A percentile compares a stretch with the other conserved stretches of the same genome.
Conservation (phyloP, 768 basidiomycete genomes). For the Cyclocybe aegerita region DNA sequence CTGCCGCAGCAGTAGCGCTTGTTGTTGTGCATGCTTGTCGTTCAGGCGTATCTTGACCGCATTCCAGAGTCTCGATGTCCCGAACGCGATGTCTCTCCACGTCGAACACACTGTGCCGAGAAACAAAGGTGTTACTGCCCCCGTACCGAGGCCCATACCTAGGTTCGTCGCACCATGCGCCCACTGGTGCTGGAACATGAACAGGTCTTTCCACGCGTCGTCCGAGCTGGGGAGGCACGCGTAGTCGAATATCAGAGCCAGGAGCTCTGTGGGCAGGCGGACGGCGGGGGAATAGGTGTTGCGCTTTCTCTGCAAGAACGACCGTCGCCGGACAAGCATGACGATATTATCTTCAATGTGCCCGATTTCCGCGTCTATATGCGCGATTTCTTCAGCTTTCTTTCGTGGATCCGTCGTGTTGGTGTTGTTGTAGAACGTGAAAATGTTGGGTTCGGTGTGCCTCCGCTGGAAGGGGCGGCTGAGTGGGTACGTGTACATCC, state of each 20-base stretch:
- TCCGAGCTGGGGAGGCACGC: constrained; percentile 10
- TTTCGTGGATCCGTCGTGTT: not conserved
- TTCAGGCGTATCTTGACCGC: constrained; percentile 13
- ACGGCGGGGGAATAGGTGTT: constrained; percentile 17
- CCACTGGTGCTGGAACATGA: too few relatives aligned
- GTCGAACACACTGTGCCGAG: constrained; percentile 18
- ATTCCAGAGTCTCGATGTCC: constrained; percentile 18
- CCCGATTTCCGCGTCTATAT: constrained; percentile 17
- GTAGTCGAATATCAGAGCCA: constrained; percentile 18
- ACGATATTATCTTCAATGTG: constrained; percentile 20
- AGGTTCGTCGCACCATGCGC: too few relatives aligned
- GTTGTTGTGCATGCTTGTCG: constrained; percentile 11
- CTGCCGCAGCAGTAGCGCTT: constrained; percentile 16
- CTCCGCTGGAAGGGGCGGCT: constrained; percentile 10
- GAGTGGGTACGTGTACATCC: too few relatives aligned
- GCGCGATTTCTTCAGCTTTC: not conserved
- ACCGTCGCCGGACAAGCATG: constrained; percentile 15
- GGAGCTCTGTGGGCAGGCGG: constrained; percentile 17
- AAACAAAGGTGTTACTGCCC: constrained; percentile 17
- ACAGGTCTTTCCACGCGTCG: not conserved
- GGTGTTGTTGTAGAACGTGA: constrained; percentile 18
- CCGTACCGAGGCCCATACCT: too few relatives aligned
- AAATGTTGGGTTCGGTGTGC: constrained; percentile 56
- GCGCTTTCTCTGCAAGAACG: constrained; percentile 16
- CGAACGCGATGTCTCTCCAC: constrained; percentile 17